A percentile compares a stretch with the other conserved stretches of the same genome.
Conservation (phyloP, 208 protist genomes). For the Leishmania arabica region DNA sequence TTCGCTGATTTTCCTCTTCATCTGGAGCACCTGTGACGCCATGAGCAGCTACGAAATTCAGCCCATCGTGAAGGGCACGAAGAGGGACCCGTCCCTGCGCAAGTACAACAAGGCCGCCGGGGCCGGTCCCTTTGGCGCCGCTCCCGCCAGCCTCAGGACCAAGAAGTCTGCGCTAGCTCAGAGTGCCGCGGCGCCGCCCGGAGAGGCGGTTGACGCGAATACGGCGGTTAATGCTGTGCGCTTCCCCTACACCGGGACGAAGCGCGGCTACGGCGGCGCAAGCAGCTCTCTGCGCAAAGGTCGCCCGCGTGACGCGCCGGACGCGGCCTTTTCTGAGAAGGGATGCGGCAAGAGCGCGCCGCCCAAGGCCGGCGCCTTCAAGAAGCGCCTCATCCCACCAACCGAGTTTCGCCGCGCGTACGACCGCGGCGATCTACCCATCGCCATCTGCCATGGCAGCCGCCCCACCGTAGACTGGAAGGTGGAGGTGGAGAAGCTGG, state of each 20-base stretch:
- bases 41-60: slow-evolving; percentile 91
- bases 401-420: slow-evolving; percentile 98
- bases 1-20: not conserved
- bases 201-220: slow-evolving; percentile 15
- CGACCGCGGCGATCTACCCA: slow-evolving; percentile 98
- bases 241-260: slow-evolving; percentile 76
- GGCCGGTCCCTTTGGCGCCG: slow-evolving; percentile 85
- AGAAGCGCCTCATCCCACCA: slow-evolving; percentile 73
- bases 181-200: slow-evolving; percentile 5
- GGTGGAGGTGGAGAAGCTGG: slow-evolving; percentile 97
- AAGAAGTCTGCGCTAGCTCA: slow-evolving; percentile 41
- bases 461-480: slow-evolving; percentile 95
- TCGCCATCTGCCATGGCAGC: slow-evolving; percentile 94
- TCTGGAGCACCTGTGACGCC: not conserved
- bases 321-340: slow-evolving; percentile 81
- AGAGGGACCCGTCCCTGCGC: slow-evolving; percentile 70
- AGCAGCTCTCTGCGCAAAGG: slow-evolving; percentile 90
- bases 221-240: slow-evolving; percentile 36
- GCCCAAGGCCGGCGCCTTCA: slow-evolving; percentile 90
- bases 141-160: slow-evolving; percentile 48
- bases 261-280: slow-evolving; percentile 83
- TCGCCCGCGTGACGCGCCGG: slow-evolving; percentile 50
- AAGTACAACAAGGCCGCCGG: slow-evolving; percentile 86
- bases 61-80: slow-evolving; percentile 87
- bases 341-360: slow-evolving; percentile 79